phyloP scores from a whole-genome alignment of 2,329 filamentous ascomycete species.

The Colletotrichum agaves region DNA sequence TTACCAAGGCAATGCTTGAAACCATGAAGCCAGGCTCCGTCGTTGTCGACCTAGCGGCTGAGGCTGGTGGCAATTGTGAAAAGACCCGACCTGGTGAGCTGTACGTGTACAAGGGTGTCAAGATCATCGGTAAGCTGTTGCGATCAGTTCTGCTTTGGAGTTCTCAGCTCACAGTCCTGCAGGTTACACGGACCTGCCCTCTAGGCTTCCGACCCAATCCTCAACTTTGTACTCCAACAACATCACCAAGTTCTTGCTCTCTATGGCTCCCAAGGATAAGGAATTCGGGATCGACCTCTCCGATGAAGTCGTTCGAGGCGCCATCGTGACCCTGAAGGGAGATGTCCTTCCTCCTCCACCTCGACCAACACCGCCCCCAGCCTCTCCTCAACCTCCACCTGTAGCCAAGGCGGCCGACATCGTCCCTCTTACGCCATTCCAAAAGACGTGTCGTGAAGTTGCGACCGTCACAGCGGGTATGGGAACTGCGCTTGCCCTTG shows the following conservation, averaged over 20 bases:
- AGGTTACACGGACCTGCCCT: conserved; percentile 89
- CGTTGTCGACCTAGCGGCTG: conserved; percentile 87
- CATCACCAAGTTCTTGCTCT: conserved; percentile 87
- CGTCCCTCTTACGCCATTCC: conserved; percentile 81
- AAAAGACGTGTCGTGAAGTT: conserved; percentile 82
- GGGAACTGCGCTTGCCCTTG: conserved; percentile 78
- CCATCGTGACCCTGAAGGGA: conserved; percentile 84
- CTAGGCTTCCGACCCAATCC: conserved; percentile 86
- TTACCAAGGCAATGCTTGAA: conserved; percentile 81
- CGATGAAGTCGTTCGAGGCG: conserved; percentile 87
- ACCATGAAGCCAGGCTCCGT: conserved; percentile 93
- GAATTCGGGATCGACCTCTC: conserved; percentile 82
- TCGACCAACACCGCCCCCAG: conserved; percentile 69
- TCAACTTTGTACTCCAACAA: conserved; percentile 95
- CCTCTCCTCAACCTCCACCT: conserved; percentile 52
- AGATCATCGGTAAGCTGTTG: conserved; percentile 75
- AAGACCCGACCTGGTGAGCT: conserved; percentile 80
- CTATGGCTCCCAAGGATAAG: conserved; percentile 81
- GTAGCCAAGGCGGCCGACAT: conserved; percentile 64
- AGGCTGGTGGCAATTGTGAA: conserved; percentile 90
- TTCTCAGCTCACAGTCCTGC: conserved; percentile 40
- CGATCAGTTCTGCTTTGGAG: background rate
- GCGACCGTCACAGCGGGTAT: conserved; percentile 80
- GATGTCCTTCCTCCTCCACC: conserved; percentile 80
- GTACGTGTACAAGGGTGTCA: conserved; percentile 78